phyloP scores from a whole-genome alignment of 352 stramenopile species.

The Pythium volutum region DNA sequence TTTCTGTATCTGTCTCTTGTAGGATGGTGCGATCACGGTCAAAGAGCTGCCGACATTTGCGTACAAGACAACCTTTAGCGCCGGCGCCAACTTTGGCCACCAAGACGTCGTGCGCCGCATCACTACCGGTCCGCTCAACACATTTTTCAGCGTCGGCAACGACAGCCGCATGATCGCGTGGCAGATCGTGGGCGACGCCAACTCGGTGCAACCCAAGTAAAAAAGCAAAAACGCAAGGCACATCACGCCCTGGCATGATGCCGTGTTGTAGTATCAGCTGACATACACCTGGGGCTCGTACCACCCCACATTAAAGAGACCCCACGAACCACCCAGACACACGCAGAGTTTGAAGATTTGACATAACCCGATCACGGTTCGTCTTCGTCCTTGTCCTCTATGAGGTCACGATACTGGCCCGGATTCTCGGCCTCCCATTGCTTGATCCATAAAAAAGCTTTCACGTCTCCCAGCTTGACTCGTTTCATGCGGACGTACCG shows the following conservation, averaged over 20 bases:
- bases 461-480: slow-evolving; percentile 20
- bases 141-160: slow-evolving; percentile 78
- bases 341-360: background rate
- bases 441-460: slow-evolving; percentile 47
- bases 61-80: slow-evolving; percentile 75
- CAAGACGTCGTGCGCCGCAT: slow-evolving; percentile 77
- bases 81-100: slow-evolving; percentile 64
- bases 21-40: slow-evolving; percentile 73
- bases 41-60: slow-evolving; percentile 83
- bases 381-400: slow-evolving; percentile 7
- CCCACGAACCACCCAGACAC: background rate
- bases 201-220: slow-evolving; percentile 49
- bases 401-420: slow-evolving; percentile 17
- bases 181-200: slow-evolving; percentile 79
- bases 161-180: slow-evolving; percentile 84
- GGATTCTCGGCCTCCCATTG: slow-evolving; percentile 30
- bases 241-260: no score
- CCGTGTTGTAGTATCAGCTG: no score
- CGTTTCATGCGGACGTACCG: slow-evolving; percentile 1
- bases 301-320: background rate
- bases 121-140: slow-evolving; percentile 66
- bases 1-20: slow-evolving; percentile 6
- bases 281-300: no score
- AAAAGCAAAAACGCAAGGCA: background rate
- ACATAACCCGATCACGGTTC: background rate